Base-by-base conservation (phyloP, 2,329 filamentous ascomycete genomes). In the Hypoxylon sp. region DNA sequence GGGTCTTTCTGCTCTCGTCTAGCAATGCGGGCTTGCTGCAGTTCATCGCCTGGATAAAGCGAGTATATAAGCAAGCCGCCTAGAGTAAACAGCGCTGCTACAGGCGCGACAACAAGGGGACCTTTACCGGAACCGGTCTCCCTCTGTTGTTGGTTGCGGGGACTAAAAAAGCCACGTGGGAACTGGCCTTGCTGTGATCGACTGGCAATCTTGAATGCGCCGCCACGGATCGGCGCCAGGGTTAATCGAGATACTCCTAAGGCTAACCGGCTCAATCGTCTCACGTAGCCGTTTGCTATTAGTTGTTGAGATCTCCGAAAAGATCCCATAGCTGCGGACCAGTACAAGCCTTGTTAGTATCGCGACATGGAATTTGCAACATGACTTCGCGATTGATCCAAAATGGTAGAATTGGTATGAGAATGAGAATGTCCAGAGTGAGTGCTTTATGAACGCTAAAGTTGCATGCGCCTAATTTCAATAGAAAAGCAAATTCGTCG, bases 1-100 rank as follows among this genome's bases (percentile, higher is more conserved):
- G 31, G 21, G 19, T 53, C 52, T 46, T 69, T 62, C 62, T 65
- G 58, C 5, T 59, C 39, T 59, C 72, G 68, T 17, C 57, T 60
- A n/a, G 47, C 58, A 62, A 67, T 67, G 4, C 72, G 70, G 13
- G 73, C 67, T 31, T 59, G 73, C 65, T 70, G 78, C 47, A 77
- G 65, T 70, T 75, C 76, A 74, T 80, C 78, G 75, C 74, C 76
- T 75, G 81, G 81, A 73, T 80, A 81, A 54, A 82, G 75, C 65
- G 77, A 77, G 70, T 79, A 80, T 59, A 80, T 75, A 74, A 82
- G 77, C 72, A 81, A 75, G 57, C 75, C 75, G 72, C 78, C 75
- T 54, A 79, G 64, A 62, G 79, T 62, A 58, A 77, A 57, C n/a
- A 79, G 69, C 56, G 78, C 72, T 57, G 78, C 72, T 58, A 75